Conservation (phyloP, 148 eudicot species). For the Hydrangea macrophylla region DNA sequence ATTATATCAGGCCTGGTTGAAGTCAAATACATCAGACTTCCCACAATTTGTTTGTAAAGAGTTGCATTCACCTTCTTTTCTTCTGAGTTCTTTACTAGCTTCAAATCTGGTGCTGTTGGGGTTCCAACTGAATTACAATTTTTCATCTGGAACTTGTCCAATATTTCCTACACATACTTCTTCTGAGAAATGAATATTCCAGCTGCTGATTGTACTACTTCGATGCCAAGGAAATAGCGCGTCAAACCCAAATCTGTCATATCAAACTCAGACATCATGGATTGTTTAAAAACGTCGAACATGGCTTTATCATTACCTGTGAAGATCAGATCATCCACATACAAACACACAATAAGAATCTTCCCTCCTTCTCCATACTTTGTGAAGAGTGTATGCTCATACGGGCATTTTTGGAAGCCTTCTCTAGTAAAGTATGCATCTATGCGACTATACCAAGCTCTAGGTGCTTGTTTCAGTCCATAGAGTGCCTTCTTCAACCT, state of each 20-base stretch:
- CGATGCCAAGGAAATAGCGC: not conserved
- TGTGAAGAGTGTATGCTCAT: too few relatives aligned
- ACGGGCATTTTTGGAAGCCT: slow-evolving; percentile 3
- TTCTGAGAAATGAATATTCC: not conserved
- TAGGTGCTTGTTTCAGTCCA: slow-evolving; percentile 1
- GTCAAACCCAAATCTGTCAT: not conserved
- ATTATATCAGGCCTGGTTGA: too few relatives aligned
- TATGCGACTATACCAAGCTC: not conserved
- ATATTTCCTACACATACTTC: too few relatives aligned
- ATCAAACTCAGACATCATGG: not conserved
- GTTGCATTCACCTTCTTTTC: not conserved
- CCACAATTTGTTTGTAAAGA: too few relatives aligned
- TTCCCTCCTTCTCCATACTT: not conserved
- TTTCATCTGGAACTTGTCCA: too few relatives aligned
- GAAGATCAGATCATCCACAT: not conserved
- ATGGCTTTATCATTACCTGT: not conserved
- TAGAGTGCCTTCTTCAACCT: too few relatives aligned
- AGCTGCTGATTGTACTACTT: not conserved
- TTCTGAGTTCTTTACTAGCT: not conserved
- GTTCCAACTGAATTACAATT: too few relatives aligned
- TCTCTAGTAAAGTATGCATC: not conserved
- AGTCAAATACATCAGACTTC: too few relatives aligned
- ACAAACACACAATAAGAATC: not conserved
- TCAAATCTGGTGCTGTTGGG: not conserved
- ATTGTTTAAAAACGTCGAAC: not conserved